Base-by-base conservation (phyloP, 2,329 filamentous ascomycete genomes). In the Colletotrichum tanaceti region DNA sequence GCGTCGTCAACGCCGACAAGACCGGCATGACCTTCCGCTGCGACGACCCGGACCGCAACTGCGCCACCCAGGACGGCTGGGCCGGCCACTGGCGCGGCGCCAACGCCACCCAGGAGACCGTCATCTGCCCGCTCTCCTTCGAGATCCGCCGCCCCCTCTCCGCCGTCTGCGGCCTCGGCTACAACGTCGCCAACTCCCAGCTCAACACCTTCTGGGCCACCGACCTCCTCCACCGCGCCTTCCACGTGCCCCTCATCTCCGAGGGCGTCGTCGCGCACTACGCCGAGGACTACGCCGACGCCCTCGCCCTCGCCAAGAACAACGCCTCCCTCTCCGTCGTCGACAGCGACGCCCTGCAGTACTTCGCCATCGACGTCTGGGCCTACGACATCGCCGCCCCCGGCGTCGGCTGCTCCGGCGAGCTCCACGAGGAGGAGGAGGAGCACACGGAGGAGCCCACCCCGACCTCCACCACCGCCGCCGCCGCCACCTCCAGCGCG, bases 351-450 rank as follows among this genome's bases (percentile, higher is more conserved):
- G 84, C 85, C 0, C 80, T 92, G 49, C 88, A 91, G 77, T 90
- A 89, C 77, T 92, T 93, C 75, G 90, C 90, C 5, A 84, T 91
- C 7, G 89, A 91, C 67, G 88, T 83, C 1, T 92, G 90, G 76
- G 89, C 89, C 0, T 88, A 85, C 71, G 89, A 92, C 68, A 83
- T 92, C 73, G 87, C 87, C 9, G 80, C 87, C 5, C 89, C 89
- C 0, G 89, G 89, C 0, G 82, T 85, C 35, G 90, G 90, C 0
- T 92, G 90, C 75, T 76, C 85, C 0, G 89, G 89, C 3, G 80
- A 80, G 71, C 47, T 62, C 20, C 53, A 67, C 18, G 47, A 62
- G 54, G 57, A 70, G 24, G 11, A 58, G 13, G 53, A 69, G n/a
- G n/a, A 71, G 24, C 9, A 58, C 10, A 49, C 66, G n/a, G n/a